A percentile compares a stretch with the other conserved stretches of the same genome.
These are phyloP conservation scores for Xenosphaeropsis pyriputrescens DNA, from an alignment of 2,329 filamentous ascomycete species.

Conservation along the genomic window DNA sequence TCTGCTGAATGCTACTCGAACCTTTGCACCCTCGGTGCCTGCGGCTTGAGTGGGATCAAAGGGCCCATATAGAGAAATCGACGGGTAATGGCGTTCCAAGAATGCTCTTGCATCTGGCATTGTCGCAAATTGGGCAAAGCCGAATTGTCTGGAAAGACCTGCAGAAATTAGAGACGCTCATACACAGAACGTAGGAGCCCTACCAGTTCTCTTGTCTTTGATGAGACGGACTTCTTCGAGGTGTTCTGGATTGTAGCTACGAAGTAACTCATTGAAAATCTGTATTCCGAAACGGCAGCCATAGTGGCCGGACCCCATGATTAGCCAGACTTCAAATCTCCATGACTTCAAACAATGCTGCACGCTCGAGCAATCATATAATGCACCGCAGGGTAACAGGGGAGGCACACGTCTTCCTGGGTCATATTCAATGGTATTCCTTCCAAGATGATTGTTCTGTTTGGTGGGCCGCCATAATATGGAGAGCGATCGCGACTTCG, in stretches of 20 bases:
- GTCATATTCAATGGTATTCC: conserved; percentile 33
- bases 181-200: conserved; percentile 2
- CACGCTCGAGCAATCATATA: conserved; percentile 6
- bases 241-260: conserved; percentile 32
- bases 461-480: conserved; percentile 22
- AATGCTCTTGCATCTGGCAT: conserved; percentile 34
- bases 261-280: conserved; percentile 38
- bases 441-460: conserved; percentile 38
- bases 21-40: conserved; percentile 22
- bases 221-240: conserved; percentile 42
- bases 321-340: conserved; percentile 20
- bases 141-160: conserved; percentile 39
- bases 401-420: conserved; percentile 34
- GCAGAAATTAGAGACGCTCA: conserved; percentile 3
- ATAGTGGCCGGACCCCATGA: conserved; percentile 17
- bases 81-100: conserved; percentile 33
- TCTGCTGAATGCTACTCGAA: conserved; percentile 32
- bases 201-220: conserved; percentile 41
- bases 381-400: conserved; percentile 13
- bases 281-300: conserved; percentile 22
- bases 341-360: conserved; percentile 7
- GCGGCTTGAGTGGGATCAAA: conserved; percentile 23
- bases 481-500: conserved; percentile 15
- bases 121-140: conserved; percentile 36
- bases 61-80: conserved; percentile 30